These are phyloP conservation scores for Phytopythium vexans DNA, from an alignment of 352 stramenopile genomes.

Conservation along the genomic window DNA sequence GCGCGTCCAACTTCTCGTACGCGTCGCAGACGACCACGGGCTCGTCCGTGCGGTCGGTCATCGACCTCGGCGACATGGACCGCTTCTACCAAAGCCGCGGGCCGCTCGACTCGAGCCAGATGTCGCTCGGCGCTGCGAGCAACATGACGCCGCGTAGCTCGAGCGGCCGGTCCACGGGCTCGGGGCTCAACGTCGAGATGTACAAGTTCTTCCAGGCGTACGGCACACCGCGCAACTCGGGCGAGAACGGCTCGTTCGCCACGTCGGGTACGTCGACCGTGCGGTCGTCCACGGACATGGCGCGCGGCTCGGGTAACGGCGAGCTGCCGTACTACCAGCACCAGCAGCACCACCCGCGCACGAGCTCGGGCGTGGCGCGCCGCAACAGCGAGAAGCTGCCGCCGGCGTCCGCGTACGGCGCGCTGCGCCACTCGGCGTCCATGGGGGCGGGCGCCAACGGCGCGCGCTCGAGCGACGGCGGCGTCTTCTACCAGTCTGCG, in stretches of 20 bases:
- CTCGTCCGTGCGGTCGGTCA: constrained; percentile 62
- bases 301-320: constrained; percentile 13
- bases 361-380: constrained; percentile 15
- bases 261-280: constrained; percentile 44
- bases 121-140: constrained; percentile 12
- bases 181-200: constrained; percentile 58
- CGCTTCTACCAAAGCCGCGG: constrained; percentile 59
- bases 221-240: constrained; percentile 29
- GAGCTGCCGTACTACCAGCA: constrained; percentile 34
- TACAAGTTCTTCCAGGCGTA: constrained; percentile 73
- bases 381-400: constrained; percentile 28
- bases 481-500: constrained; percentile 41
- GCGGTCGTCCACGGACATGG: constrained; percentile 28
- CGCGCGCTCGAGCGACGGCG: constrained; percentile 40
- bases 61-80: constrained; percentile 78
- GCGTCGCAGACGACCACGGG: constrained; percentile 61
- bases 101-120: constrained; percentile 1
- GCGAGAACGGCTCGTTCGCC: constrained; percentile 40
- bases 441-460: constrained; percentile 22
- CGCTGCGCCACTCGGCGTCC: constrained; percentile 11
- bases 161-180: constrained; percentile 16
- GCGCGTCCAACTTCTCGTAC: constrained; percentile 79
- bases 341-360: constrained; percentile 25
- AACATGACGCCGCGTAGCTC: constrained; percentile 30
- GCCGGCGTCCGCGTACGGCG: constrained; percentile 11